These are phyloP conservation scores for Mucor indicus DNA, from an alignment of 371 early-diverging fungal genomes.

Conservation along the genomic window DNA sequence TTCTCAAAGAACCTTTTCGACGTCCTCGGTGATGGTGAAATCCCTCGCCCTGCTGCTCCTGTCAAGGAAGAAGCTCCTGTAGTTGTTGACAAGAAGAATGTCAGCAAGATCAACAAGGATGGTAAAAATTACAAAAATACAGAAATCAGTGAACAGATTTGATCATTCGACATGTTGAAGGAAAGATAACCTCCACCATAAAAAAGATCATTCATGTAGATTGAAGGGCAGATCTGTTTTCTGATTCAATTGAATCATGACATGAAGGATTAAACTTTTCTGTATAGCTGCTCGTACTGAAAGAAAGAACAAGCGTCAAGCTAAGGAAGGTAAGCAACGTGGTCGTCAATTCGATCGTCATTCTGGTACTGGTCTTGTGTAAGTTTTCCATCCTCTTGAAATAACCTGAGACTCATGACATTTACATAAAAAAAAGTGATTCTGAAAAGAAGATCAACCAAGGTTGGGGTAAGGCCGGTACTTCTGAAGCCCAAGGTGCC, in stretches of 20 bases:
- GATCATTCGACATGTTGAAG: neutral
- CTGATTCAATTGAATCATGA: neutral
- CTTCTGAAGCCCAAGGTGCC: slow-evolving; percentile 43
- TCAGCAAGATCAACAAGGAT: slow-evolving; percentile 22
- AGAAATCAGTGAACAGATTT: neutral
- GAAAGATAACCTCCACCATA: neutral
- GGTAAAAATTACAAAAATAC: slow-evolving; percentile 11
- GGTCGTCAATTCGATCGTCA: slow-evolving; percentile 81
- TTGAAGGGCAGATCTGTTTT: neutral
- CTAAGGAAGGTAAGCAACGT: slow-evolving; percentile 48
- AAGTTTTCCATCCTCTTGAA: slow-evolving; percentile 17
- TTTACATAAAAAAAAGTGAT: slow-evolving; percentile 39
- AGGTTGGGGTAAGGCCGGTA: slow-evolving; percentile 72
- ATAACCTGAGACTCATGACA: too few relatives aligned
- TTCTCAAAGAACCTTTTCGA: slow-evolving; percentile 61
- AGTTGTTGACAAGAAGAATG: slow-evolving; percentile 23
- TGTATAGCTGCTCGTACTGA: slow-evolving; percentile 8
- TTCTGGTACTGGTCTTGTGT: slow-evolving; percentile 69
- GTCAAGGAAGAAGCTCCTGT: slow-evolving; percentile 30
- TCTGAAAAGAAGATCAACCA: slow-evolving; percentile 83
- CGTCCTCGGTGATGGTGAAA: slow-evolving; percentile 61
- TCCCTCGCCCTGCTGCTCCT: slow-evolving; percentile 39
- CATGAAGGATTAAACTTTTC: neutral
- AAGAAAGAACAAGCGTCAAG: slow-evolving; percentile 35
- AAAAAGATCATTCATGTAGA: neutral